Evolutionary conservation across 257 asterid genomes (phyloP).

Genomic region (Plantago major): DNA sequence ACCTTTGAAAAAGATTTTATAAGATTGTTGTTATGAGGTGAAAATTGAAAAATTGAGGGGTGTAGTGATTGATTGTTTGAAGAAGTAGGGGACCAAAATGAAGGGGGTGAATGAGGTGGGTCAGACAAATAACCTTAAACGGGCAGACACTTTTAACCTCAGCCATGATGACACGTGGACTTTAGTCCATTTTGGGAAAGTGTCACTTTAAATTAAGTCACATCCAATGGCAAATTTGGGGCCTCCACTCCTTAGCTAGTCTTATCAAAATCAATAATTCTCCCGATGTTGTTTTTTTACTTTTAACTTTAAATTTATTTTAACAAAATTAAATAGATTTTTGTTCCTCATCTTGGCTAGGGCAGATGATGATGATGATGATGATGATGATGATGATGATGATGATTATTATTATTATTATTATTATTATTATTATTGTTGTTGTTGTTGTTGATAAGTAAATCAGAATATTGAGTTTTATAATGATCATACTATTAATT

Average conservation of each 20-base stretch:
- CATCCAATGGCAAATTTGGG: slow-evolving; percentile 25
- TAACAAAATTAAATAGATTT: no score
- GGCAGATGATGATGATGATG: no score
- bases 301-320: no score
- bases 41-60: not conserved
- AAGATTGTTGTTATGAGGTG: not conserved
- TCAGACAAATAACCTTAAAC: slow-evolving; percentile 24
- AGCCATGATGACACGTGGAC: slow-evolving; percentile 35
- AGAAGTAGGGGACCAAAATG: slow-evolving; percentile 23
- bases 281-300: no score
- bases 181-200: slow-evolving; percentile 30
- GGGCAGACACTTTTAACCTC: slow-evolving; percentile 29
- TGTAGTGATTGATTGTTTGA: no score
- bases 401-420: no score
- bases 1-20: not conserved
- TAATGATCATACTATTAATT: no score
- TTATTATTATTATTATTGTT: no score
- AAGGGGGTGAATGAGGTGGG: slow-evolving; percentile 22
- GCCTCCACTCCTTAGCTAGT: slow-evolving; percentile 14
- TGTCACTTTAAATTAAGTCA: slow-evolving; percentile 28
- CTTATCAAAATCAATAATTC: not conserved
- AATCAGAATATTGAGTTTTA: no score
- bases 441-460: no score
- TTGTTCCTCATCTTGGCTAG: no score
- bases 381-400: no score